These are phyloP conservation scores for Claviceps digitariae DNA, from an alignment of 2,329 filamentous ascomycete genomes.

Conservation along the genomic window DNA sequence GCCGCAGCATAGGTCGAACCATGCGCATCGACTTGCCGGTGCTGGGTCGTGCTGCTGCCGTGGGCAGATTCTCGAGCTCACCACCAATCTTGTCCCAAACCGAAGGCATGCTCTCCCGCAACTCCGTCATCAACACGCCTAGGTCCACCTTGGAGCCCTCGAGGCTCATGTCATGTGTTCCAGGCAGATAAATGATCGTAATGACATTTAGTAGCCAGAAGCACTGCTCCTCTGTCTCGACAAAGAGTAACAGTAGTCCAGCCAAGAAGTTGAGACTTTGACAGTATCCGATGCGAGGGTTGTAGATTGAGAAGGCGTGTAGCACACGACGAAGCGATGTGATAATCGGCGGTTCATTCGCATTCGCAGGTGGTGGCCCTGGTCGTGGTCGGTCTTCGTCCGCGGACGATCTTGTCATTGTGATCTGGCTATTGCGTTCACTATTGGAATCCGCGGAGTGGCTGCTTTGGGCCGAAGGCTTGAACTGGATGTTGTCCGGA, in stretches of 20 bases:
- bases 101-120: constrained; percentile 68
- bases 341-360: constrained; percentile 63
- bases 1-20: constrained; percentile 25
- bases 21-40: constrained; percentile 22
- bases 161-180: constrained; percentile 80
- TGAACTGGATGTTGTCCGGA: constrained; percentile 85
- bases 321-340: constrained; percentile 71
- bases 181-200: constrained; percentile 74
- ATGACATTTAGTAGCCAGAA: constrained; percentile 93
- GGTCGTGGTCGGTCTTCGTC: constrained; percentile 19
- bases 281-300: constrained; percentile 85
- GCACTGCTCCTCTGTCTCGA: constrained; percentile 74
- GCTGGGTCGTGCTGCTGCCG: constrained; percentile 21
- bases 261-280: constrained; percentile 93
- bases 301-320: constrained; percentile 81
- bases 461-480: constrained; percentile 39
- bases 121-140: constrained; percentile 77
- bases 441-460: constrained; percentile 19
- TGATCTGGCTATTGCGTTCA: constrained; percentile 23
- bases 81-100: constrained; percentile 83
- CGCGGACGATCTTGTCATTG: constrained; percentile 18
- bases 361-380: constrained; percentile 18
- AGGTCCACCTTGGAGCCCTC: constrained; percentile 91
- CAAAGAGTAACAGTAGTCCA: constrained; percentile 76
- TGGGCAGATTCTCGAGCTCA: constrained; percentile 46